Conservation (phyloP, 2,329 filamentous ascomycete genomes). For the Fusarium anguioides region DNA sequence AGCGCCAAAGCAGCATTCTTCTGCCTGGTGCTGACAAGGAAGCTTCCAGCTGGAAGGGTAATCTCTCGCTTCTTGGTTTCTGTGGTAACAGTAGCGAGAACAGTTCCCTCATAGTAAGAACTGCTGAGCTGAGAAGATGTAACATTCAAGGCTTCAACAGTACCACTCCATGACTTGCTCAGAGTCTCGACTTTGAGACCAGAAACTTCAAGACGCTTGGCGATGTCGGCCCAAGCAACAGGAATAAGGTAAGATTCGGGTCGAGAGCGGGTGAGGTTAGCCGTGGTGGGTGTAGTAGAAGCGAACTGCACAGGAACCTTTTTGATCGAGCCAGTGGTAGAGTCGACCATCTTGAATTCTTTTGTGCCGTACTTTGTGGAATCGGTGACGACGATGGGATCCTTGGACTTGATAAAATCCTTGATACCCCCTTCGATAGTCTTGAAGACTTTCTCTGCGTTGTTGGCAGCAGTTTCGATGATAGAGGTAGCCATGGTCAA, state of each 20-base stretch:
- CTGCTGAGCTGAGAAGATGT: slow-evolving; percentile 32
- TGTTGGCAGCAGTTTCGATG: slow-evolving; percentile 46
- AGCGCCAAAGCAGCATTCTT: slow-evolving; percentile 48
- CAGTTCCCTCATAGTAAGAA: slow-evolving; percentile 46
- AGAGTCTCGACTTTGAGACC: slow-evolving; percentile 45
- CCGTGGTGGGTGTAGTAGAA: slow-evolving; percentile 43
- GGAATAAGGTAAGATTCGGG: slow-evolving; percentile 49
- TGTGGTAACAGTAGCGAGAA: slow-evolving; percentile 39
- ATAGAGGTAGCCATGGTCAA: slow-evolving; percentile 45
- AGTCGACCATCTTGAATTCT: slow-evolving; percentile 44
- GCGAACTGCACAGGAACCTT: slow-evolving; percentile 45
- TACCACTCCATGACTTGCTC: slow-evolving; percentile 33
- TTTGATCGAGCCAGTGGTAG: slow-evolving; percentile 43
- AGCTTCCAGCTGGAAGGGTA: slow-evolving; percentile 45
- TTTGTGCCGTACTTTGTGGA: slow-evolving; percentile 32
- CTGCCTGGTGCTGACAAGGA: slow-evolving; percentile 48
- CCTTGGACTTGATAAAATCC: slow-evolving; percentile 43
- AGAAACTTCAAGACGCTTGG: slow-evolving; percentile 40
- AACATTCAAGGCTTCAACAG: slow-evolving; percentile 47
- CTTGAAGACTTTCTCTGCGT: slow-evolving; percentile 42
- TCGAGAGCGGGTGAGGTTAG: slow-evolving; percentile 47
- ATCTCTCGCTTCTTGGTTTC: slow-evolving; percentile 30
- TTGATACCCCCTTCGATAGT: slow-evolving; percentile 43
- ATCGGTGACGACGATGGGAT: slow-evolving; percentile 48
- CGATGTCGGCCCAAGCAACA: slow-evolving; percentile 44